These are phyloP conservation scores for Tetrahymena malaccensis DNA, from an alignment of 73 alveolate genomes.

Conservation along the genomic window DNA sequence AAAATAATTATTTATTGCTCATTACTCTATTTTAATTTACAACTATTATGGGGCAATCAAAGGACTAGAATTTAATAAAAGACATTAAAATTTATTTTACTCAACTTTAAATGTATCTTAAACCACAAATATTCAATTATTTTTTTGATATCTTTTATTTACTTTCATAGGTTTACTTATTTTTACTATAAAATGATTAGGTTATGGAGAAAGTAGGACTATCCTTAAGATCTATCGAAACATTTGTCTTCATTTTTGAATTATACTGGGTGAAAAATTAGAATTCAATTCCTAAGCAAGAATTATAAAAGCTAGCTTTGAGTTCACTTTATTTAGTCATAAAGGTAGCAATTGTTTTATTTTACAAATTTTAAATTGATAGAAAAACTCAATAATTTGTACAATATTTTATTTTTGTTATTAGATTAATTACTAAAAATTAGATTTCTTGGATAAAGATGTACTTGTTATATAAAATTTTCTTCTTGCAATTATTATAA, in stretches of 20 bases:
- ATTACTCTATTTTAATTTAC: no score
- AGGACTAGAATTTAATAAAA: no score
- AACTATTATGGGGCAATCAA: no score
- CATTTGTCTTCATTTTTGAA: neutral
- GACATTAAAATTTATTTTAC: no score
- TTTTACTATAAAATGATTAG: neutral
- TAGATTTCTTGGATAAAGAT: no score
- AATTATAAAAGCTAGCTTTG: neutral
- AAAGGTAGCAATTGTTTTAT: neutral
- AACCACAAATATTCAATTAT: neutral
- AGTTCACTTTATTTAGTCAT: neutral
- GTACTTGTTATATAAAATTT: no score
- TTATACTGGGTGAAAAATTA: neutral
- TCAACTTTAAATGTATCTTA: neutral
- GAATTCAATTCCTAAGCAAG: neutral
- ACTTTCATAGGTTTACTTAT: neutral
- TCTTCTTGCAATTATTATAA: no score
- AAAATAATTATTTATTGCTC: no score
- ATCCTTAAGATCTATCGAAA: neutral
- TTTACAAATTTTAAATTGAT: neutral
- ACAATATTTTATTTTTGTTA: no score
- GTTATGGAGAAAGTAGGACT: neutral
- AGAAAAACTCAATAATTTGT: no score
- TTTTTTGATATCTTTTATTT: neutral
- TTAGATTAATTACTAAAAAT: no score